These are phyloP conservation scores for Mollisia scopiformis DNA, from an alignment of 2,329 filamentous ascomycete genomes.

Conservation along the genomic window DNA sequence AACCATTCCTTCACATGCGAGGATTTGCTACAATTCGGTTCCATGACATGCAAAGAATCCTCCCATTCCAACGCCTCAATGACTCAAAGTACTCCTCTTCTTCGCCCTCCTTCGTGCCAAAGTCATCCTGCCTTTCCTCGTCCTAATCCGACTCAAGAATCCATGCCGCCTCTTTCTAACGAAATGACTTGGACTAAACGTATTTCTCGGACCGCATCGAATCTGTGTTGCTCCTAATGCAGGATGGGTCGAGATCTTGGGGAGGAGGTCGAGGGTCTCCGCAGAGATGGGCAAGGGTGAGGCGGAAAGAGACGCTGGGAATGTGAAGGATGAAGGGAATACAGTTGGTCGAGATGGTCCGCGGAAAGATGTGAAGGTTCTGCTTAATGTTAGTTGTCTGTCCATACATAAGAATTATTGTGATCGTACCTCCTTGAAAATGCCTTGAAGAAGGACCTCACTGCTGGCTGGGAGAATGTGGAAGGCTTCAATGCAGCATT, in stretches of 20 bases:
- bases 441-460: conserved; percentile 14
- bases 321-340: conserved; percentile 18
- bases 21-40: background rate
- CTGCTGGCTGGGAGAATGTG: conserved; percentile 11
- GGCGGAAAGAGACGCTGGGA: conserved; percentile 12
- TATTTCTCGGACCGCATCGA: conserved; percentile 38
- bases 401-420: background rate
- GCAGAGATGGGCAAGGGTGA: background rate
- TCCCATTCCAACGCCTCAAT: conserved; percentile 25
- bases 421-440: conserved; percentile 26
- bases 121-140: conserved; percentile 36
- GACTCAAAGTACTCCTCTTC: conserved; percentile 38
- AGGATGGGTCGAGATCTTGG: conserved; percentile 36
- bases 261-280: conserved; percentile 30
- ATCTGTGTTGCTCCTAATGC: conserved; percentile 34
- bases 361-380: conserved; percentile 35
- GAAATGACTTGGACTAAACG: conserved; percentile 40
- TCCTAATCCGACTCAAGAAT: conserved; percentile 37
- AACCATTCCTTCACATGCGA: background rate
- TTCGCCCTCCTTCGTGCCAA: conserved; percentile 36
- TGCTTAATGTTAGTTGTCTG: conserved; percentile 16
- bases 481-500: conserved; percentile 18
- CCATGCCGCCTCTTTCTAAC: conserved; percentile 41
- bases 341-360: conserved; percentile 33
- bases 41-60: background rate